Base-by-base conservation (phyloP, 2,329 filamentous ascomycete species). In the Thelonectria rubi region DNA sequence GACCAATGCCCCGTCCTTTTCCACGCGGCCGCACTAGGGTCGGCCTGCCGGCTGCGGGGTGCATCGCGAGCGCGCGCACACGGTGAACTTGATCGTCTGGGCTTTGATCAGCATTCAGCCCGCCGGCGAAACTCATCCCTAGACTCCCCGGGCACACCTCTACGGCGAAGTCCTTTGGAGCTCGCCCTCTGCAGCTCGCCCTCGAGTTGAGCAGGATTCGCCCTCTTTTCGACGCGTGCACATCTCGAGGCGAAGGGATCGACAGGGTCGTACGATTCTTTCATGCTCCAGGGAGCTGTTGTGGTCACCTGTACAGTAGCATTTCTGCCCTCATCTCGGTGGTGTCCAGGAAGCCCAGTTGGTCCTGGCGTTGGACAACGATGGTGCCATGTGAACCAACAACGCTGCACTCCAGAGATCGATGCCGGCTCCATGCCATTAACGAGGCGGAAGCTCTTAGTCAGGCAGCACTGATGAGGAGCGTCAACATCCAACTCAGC, bases 21-120 rank as follows among this genome's bases (percentile, higher is more conserved):
- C 58, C 11, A 46, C 39, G 37, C 58, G 32, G 53, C 46, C 53
- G 58, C 47, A 63, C 55, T 62, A 65, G 65, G 50, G 64, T 49
- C 56, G 20, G 37, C 53, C 37, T 45, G 60, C 60, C 34, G 61
- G 64, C 59, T 71, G 65, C 46, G 66, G 68, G 66, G 65, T 67
- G 40, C 56, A 52, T 57, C 57, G 30, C 7, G 34, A 11, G 63
- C 39, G 47, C 55, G 52, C 58, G 56, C 61, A 60, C 59, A 58
- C 46, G 40, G 58, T 47, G 59, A 70, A 69, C 60, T 70, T 56
- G 64, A 66, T 69, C 53, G 34, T 39, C 21, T 32, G 53, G 47
- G 48, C 51, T 43, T 61, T 45, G 40, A 45, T 21, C 37, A 17
- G 10, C 47, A 17, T 45, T 18, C 42, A 46, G 14, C 11, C 30